Base-by-base conservation (phyloP, 2,329 filamentous ascomycete genomes). In the Amauroascus niger region DNA sequence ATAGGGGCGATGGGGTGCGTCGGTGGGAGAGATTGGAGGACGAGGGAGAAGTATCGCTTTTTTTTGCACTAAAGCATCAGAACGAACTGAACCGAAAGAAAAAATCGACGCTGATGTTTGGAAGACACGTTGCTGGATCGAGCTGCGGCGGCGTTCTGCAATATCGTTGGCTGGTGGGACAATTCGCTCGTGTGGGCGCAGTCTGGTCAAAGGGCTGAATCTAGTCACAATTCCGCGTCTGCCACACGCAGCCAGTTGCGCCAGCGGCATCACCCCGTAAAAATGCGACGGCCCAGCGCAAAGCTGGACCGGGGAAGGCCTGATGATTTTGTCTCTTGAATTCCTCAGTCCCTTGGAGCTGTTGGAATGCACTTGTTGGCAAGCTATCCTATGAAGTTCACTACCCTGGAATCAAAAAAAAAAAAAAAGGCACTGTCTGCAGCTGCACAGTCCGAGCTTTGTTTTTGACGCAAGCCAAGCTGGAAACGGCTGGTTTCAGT, bases 91-190 rank as follows among this genome's bases (percentile, higher is more conserved):
- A 1, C 11, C 16, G 24, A 30, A 44, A 9, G 32, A 30, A 52
- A 33, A 39, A 45, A 5, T 9, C 8, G 39, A 20, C 14, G 60
- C 30, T 24, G 61, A 57, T 8, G 63, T 62, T 22, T 57, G 57
- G 40, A 64, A 55, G 50, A 64, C 59, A 53, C 62, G 63, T 52
- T 60, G 60, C 44, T 58, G 53, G 28, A 57, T 52, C 41, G 57
- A 54, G 18, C 40, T 49, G 32, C 33, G 44, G 28, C 30, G 43
- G 30, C 35, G 41, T 49, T 30, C n/a, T 26, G 43, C 50, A 13
- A 49, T 43, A n/a, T 41, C 26, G 41, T 47, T 52, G 49, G 41
- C 32, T 46, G 28, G 40, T 33, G 24, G 40, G 40, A 50, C 28
- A 24, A 18, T 24, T 41, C 16, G 52, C 33, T 49, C 22, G 44